phyloP scores from a whole-genome alignment of 345 rosid genomes.

The Aquilaria sinensis region DNA sequence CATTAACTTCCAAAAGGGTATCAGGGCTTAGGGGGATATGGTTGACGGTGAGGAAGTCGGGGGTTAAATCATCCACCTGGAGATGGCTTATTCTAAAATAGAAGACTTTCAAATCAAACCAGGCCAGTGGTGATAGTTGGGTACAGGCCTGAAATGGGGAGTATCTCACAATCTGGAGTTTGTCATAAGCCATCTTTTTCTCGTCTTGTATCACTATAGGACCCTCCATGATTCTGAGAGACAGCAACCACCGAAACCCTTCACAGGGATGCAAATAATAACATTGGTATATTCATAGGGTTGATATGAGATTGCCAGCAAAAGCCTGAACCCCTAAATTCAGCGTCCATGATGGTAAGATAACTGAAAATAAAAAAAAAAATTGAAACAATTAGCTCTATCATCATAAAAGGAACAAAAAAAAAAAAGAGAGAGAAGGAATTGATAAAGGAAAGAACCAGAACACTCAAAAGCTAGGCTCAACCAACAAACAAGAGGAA shows the following conservation, averaged over 20 bases:
- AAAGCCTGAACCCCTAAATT: constrained; percentile 18
- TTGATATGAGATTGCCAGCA: constrained; percentile 5
- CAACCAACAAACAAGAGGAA: background rate
- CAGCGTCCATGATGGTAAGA: constrained; percentile 2
- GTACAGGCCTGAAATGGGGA: constrained; percentile 45
- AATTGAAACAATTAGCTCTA: background rate
- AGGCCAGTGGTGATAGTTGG: constrained; percentile 30
- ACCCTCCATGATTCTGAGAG: constrained; percentile 42
- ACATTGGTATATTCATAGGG: constrained; percentile 13
- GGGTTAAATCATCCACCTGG: constrained; percentile 57
- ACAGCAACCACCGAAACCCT: constrained; percentile 33
- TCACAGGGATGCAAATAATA: constrained; percentile 15
- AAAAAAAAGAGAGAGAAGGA: background rate
- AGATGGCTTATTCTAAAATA: constrained; percentile 77
- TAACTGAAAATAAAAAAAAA: background rate
- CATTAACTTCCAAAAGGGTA: constrained; percentile 74
- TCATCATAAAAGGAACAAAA: background rate
- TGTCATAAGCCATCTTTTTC: constrained; percentile 22
- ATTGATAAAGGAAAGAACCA: no score
- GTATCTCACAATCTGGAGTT: constrained; percentile 58
- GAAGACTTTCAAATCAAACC: constrained; percentile 89
- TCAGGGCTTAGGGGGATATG: constrained; percentile 74
- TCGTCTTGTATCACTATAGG: constrained; percentile 33
- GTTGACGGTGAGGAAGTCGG: constrained; percentile 63
- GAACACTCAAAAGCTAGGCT: background rate